Base-by-base conservation (phyloP, 768 basidiomycete genomes). In the Neoboletus subvelutipes region DNA sequence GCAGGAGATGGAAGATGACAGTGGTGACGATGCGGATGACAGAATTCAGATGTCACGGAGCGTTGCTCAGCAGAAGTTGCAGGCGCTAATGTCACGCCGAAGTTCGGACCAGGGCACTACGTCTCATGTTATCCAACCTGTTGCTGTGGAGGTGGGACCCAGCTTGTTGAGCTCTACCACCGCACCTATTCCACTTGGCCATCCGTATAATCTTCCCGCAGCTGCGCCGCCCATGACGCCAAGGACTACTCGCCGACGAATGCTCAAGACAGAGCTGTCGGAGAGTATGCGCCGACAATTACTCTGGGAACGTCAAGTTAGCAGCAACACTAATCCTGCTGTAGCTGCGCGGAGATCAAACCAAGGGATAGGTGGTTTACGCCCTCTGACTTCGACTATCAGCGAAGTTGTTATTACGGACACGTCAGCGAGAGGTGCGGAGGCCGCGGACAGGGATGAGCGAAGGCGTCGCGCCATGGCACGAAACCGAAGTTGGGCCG, bases 261-360 rank as follows among this genome's bases (percentile, higher is more conserved):
- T 95, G 90, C 78, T 95, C 45, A 79, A 85, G 54, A 88, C 86
- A 5, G 94, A 96, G 72, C 77, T 96, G 67, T 87, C 88, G 33
- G 94, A 96, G 73, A 88, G 86, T 56, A 73, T 96, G 59, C 78
- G 94, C 22, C 77, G 88, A 45, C 90, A 94, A 63, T 68, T 94
- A 55, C 73, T 94, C 6, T 92, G 91, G 91, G 90, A 87, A 62
- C 79, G 88, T 15, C 85, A 88, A 60, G 81, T 87, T 60, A 83
- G 83, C 68, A 71, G 70, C 31, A 76, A 76, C 58, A 76, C 74
- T 17, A 83, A 81, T 56, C 71, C 80, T 41, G 73, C 76, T 9
- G 77, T 73, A 6, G 68, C 64, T 8, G 68, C 72, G 1, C 65
- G 69, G 36, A 64, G 73, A 45, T 45, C 70, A 26, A 67, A 56